phyloP scores from a whole-genome alignment of 164 flowering plant genomes.

The Platanus orientalis region DNA sequence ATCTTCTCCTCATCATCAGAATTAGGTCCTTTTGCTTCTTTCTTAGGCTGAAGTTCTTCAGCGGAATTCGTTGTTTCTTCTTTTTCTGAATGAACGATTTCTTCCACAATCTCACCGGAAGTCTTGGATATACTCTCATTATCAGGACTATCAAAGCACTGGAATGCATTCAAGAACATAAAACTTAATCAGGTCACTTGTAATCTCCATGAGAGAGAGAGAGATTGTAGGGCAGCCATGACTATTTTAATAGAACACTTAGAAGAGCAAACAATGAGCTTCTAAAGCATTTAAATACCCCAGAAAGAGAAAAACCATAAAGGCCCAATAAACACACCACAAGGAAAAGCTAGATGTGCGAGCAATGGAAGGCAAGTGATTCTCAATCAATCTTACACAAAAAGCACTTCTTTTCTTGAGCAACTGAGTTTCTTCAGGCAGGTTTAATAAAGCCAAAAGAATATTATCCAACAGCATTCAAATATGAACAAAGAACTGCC shows the following conservation, averaged over 20 bases:
- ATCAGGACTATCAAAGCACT: constrained; percentile 34
- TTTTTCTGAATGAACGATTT: constrained; percentile 9
- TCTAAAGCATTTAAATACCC: not conserved
- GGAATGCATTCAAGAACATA: constrained; percentile 5
- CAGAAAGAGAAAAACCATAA: not conserved
- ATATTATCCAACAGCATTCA: not conserved
- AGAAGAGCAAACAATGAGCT: too few species aligned
- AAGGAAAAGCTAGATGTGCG: not conserved
- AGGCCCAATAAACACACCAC: not conserved
- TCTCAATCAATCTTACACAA: too few species aligned
- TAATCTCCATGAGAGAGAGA: not conserved
- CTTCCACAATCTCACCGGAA: constrained; percentile 17
- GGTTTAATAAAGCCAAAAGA: too few species aligned
- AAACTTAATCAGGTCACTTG: not conserved
- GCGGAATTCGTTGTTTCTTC: constrained; percentile 22
- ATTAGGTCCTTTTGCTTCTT: constrained; percentile 26
- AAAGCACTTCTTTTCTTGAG: too few species aligned
- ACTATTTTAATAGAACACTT: too few species aligned
- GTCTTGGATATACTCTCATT: constrained; percentile 25
- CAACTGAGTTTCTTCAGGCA: too few species aligned
- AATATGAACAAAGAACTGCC: too few species aligned
- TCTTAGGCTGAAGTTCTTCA: constrained; percentile 24
- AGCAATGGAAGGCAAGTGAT: not conserved
- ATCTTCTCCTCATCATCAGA: constrained; percentile 38
- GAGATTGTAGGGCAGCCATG: too few species aligned